Evolutionary conservation across 164 flowering plant species (phyloP), one percentile per base, ranked within the genome.

Genomic region (Nymphaea colorata): DNA sequence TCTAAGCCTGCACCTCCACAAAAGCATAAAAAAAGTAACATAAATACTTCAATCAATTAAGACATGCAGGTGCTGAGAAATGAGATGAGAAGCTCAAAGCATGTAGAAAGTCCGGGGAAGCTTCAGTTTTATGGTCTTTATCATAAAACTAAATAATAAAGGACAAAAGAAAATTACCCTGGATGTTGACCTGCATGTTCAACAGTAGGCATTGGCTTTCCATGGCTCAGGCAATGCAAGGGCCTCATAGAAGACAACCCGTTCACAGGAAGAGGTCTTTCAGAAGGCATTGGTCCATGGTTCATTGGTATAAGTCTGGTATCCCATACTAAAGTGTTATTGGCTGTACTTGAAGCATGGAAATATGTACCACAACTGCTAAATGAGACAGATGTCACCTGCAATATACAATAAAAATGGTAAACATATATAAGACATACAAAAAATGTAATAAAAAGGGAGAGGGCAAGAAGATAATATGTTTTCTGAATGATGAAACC

Each of bases 301-400:
- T 55, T 55, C 69, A 59, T 67, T 57, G 62, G 62, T 8, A 67
- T 36, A 36, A 67, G 43, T 25, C 69, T 61, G 5, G 62, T 67
- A 67, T 67, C 69, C 69, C 63, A 67, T 57, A 67, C 69, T 62
- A 67, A 25, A 2, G 44, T 67, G 60, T 67, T 67, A 42, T 57
- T 67, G 42, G 62, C 44, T 12, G 69, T 67, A 42, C 62, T 67
- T 67, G 69, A 67, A 53, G 62, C 69, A 67, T 55, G 69, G n/a
- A 57, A 57, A 42, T 55, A 67, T 57, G 44, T 57, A 25, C 69
- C 69, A 59, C 69, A 67, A 25, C 63, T 67, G 62, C 69, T 66
- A 55, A 66, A 66, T 44, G 68, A 66, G 53, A 66, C 68, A 44
- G 68, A 66, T 51, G 61, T 66, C 42, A 44, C 68, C 59, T 55